Evolutionary conservation across 768 basidiomycete species (phyloP).

Genomic region (Termitomyces sp.): DNA sequence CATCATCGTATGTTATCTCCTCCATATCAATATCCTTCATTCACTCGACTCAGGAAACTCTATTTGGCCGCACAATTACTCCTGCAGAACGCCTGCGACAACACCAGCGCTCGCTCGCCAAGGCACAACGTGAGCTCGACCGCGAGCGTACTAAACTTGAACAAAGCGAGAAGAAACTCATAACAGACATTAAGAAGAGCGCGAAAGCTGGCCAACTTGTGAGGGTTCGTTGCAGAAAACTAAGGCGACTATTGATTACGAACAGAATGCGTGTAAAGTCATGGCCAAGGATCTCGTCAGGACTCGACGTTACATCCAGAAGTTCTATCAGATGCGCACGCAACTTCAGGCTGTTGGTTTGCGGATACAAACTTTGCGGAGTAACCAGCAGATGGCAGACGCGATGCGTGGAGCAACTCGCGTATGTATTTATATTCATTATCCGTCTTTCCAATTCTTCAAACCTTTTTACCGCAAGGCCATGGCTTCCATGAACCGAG

Average conservation of each 20-base stretch:
- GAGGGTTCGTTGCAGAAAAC: slow-evolving; percentile 15
- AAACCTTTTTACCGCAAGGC: slow-evolving; percentile 49
- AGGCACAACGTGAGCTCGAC: slow-evolving; percentile 97
- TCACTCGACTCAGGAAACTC: slow-evolving; percentile 62
- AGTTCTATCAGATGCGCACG: slow-evolving; percentile 98
- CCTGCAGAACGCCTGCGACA: slow-evolving; percentile 96
- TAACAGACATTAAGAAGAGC: slow-evolving; percentile 92
- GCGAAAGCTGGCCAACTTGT: slow-evolving; percentile 96
- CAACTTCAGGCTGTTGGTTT: slow-evolving; percentile 95
- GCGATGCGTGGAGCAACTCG: slow-evolving; percentile 98
- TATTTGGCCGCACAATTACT: slow-evolving; percentile 91
- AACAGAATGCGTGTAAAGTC: slow-evolving; percentile 95
- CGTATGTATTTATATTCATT: slow-evolving; percentile 42
- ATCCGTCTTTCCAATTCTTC: not conserved
- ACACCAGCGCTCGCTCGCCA: slow-evolving; percentile 92
- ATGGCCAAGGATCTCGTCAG: slow-evolving; percentile 99
- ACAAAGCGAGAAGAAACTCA: slow-evolving; percentile 94
- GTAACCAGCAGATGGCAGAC: slow-evolving; percentile 98
- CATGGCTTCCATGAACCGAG: slow-evolving; percentile 97
- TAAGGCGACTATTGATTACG: slow-evolving; percentile 14
- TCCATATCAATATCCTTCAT: slow-evolving; percentile 1
- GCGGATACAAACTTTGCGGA: slow-evolving; percentile 92
- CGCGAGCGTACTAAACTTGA: slow-evolving; percentile 93
- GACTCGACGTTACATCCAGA: slow-evolving; percentile 91
- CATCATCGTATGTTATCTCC: slow-evolving; percentile 54